Evolutionary conservation across 257 asterid genomes (phyloP), one percentile per base, ranked within the genome.

Genomic region (Nyctanthes arbortristis): DNA sequence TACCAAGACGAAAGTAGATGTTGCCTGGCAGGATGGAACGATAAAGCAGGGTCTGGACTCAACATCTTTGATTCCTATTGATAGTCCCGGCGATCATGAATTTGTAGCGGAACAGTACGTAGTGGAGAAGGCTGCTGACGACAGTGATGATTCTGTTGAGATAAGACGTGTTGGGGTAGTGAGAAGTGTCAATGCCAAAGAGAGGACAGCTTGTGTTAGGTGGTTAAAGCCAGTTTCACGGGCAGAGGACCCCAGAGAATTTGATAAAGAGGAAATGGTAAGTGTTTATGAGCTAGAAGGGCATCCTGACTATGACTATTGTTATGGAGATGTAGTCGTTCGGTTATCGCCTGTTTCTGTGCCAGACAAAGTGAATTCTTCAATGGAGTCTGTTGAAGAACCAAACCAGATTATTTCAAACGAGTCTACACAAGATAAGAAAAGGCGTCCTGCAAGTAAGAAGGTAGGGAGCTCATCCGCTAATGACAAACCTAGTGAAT

Each of bases 231-330:
- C 88, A 12, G 93, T 87, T 73, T 32, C 79, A 31, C 84, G 96
- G 81, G 95, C 96, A 31, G 98, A 94, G 80, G 95, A 88, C 67
- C 95, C 89, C 47, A 84, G 83, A 74, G 98, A 89, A 73, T 94
- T 91, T 70, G 98, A 89, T 77, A 88, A 75, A 71, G 99, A 94
- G 80, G 99, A 91, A 79, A 63, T 93, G 66, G 99, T 89, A 47
- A 93, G 99, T 72, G 99, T 92, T 11, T 95, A 95, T 92, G 97
- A 95, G 88, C 81, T 95, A 47, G 99, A 95, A 82, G 95, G 92
- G 39, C 99, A 95, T 84, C 98, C 99, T 39, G 99, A 95, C 84
- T 95, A 88, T 80, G 99, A 95, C 77, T 92, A 91, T 79, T 92
- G 98, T 66, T 88, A 89, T 60, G 99, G 99, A 45, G 99, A 95